Evolutionary conservation across 2,329 filamentous ascomycete genomes (phyloP).

Genomic region (Annulohypoxylon truncatum): DNA sequence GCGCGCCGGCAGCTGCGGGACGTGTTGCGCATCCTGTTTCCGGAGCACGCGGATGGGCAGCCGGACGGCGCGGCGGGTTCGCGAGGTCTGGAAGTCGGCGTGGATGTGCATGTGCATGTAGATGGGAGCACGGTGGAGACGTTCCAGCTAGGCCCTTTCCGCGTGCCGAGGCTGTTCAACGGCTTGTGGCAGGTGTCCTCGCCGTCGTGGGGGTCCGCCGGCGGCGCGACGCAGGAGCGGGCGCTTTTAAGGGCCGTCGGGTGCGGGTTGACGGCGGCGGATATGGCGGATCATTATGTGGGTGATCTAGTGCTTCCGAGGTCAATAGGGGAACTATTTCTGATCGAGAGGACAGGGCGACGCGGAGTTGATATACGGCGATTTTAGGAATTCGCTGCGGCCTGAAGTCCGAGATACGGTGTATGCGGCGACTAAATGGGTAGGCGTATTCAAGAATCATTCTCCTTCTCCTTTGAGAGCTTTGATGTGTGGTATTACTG

Average conservation of each 20-base stretch:
- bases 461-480: background rate
- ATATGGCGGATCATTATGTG: slow-evolving; percentile 55
- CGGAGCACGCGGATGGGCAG: background rate
- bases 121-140: slow-evolving; percentile 25
- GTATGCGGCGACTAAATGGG: slow-evolving; percentile 52
- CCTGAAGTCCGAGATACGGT: slow-evolving; percentile 38
- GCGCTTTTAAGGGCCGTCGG: slow-evolving; percentile 45
- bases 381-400: slow-evolving; percentile 47
- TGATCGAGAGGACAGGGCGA: slow-evolving; percentile 44
- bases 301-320: slow-evolving; percentile 1
- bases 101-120: background rate
- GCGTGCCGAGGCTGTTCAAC: slow-evolving; percentile 46
- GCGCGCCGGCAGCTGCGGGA: slow-evolving; percentile 51
- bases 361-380: slow-evolving; percentile 51
- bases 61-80: background rate
- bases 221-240: slow-evolving; percentile 43
- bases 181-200: slow-evolving; percentile 50
- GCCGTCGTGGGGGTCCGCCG: slow-evolving; percentile 48
- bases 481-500: background rate
- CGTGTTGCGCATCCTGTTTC: slow-evolving; percentile 44
- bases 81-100: background rate
- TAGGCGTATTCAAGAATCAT: background rate
- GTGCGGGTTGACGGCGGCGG: slow-evolving; percentile 46
- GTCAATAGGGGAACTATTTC: slow-evolving; percentile 2
- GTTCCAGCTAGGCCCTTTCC: slow-evolving; percentile 39